Conservation (phyloP, 2,329 filamentous ascomycete species). For the Lasiodiplodia theobromae region DNA sequence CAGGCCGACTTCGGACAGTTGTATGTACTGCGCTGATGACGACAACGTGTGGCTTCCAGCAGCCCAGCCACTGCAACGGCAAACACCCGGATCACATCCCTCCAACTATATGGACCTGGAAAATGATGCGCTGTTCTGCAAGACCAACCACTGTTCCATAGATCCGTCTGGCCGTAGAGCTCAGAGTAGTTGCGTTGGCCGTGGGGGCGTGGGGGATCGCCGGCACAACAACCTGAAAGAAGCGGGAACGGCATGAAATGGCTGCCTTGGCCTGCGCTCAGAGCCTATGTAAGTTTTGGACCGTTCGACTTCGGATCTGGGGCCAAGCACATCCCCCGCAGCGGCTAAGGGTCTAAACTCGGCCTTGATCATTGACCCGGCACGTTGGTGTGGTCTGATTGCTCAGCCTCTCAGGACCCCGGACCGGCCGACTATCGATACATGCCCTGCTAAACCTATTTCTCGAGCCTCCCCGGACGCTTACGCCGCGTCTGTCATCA, state of each 20-base stretch:
- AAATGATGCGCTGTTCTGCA: too few species aligned
- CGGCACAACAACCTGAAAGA: background rate
- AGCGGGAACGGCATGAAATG: background rate
- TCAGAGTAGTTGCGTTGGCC: background rate
- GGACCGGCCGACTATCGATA: background rate
- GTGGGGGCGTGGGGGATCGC: slow-evolving; percentile 1
- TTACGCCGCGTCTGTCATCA: background rate
- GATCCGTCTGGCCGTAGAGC: too few species aligned
- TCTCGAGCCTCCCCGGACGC: background rate
- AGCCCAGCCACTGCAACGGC: too few species aligned
- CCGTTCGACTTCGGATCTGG: too few species aligned
- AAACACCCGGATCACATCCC: too few species aligned
- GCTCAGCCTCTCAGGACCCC: background rate
- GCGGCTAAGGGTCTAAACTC: background rate
- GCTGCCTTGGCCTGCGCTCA: background rate
- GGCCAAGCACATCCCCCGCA: background rate
- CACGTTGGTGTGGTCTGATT: background rate
- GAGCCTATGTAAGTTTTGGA: background rate
- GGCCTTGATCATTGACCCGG: background rate
- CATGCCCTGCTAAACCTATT: background rate
- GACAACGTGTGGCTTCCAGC: too few species aligned
- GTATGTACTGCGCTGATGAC: too few species aligned
- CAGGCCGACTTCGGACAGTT: too few species aligned
- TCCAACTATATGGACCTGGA: too few species aligned
- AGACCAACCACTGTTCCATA: too few species aligned